Percentiles rank a stretch among this genome's conserved stretches.
These are phyloP conservation scores for Diaporthe australafricana DNA, from an alignment of 2,329 filamentous ascomycete species.

Conservation along the genomic window DNA sequence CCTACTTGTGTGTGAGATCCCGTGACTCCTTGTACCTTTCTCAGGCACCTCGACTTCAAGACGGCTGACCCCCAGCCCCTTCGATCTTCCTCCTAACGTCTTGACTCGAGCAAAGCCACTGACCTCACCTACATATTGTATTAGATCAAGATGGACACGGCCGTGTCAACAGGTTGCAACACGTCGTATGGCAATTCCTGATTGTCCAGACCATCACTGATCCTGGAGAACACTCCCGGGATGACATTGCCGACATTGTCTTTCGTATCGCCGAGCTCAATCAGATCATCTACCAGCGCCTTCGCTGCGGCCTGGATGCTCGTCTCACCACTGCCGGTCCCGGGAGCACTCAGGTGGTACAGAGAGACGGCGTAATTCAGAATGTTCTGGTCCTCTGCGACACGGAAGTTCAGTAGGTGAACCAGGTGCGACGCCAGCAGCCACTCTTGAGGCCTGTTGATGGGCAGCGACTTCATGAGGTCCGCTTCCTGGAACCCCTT, in stretches of 20 bases:
- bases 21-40: too few species aligned
- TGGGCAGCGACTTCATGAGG: constrained; percentile 54
- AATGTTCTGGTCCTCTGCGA: constrained; percentile 53
- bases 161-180: constrained; percentile 1
- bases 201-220: constrained; percentile 5
- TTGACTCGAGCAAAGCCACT: neutral
- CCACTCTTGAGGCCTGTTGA: constrained; percentile 56
- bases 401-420: constrained; percentile 57
- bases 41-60: neutral
- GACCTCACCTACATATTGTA: neutral
- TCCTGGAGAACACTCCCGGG: constrained; percentile 4
- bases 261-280: neutral
- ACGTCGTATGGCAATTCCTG: constrained; percentile 3
- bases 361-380: constrained; percentile 51
- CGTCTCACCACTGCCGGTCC: constrained; percentile 1
- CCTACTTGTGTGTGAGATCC: too few species aligned
- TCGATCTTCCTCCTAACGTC: neutral
- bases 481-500: constrained; percentile 46
- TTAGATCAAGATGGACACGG: constrained; percentile 1
- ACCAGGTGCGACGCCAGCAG: constrained; percentile 58
- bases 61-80: neutral
- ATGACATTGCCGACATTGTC: neutral
- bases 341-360: constrained; percentile 14
- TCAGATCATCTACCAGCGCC: neutral
- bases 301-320: neutral